Base-by-base conservation (phyloP, 345 rosid genomes). In the Psidium friedrichsthalianum region DNA sequence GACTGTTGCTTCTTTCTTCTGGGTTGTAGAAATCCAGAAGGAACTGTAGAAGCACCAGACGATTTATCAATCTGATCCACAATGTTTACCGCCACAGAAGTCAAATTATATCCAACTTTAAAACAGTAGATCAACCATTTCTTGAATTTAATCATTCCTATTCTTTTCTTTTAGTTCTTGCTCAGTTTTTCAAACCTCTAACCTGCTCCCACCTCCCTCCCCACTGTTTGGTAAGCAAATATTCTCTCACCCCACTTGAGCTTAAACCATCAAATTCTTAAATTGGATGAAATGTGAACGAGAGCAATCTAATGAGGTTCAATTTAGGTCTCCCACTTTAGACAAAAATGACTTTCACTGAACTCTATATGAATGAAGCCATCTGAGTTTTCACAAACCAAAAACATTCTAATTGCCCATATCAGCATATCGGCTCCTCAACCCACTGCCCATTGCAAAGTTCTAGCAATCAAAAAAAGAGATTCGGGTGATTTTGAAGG, bases 401-500 rank as follows among this genome's bases (percentile, higher is more conserved):
- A 64, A 64, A 15, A 29, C 76, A 3, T 32, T 18, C 76, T 64
- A 20, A 6, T 32, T 16, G 22, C 76, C 42, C 76, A 32, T 16
- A 32, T 32, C 42, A 8, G 76, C 76, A 32, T 20, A 32, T 32
- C 76, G 32, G 24, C 76, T 64, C 44, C 76, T 32, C 8, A 64
- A 8, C 76, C 44, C 76, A 64, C 76, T 8, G 76, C 24, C 42
- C 24, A 32, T 32, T 32, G 44, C 76, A 64, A 16, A 32, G 76
- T 16, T 16, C 76, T 32, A 64, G 76, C 76, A 16, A 8, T 64
- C 76, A 20, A 83, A 57, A 57, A 42, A 83, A 44, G 85, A 83
- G 51, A 83, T 87, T 27, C 55, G 86, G 42, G 83, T 88, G 56
- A 52, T 84, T 36, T 87, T 89, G 11, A 40, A 55, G 57, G 87